Base-by-base conservation (phyloP, 371 early-diverging fungal species). In the Syncephalis fuscata region DNA sequence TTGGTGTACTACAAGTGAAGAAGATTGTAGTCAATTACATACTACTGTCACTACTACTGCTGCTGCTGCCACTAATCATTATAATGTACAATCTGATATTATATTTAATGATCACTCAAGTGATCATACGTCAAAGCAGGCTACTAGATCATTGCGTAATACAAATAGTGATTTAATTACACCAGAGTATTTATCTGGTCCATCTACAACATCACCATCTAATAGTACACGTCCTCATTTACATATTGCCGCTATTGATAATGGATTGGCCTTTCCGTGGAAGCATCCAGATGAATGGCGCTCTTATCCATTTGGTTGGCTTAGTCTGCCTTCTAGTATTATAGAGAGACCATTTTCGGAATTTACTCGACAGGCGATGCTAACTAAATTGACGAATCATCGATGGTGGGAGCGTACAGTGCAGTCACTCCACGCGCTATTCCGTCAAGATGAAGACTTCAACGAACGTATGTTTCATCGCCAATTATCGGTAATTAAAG, bases 271-370 rank as follows among this genome's bases (percentile, higher is more conserved):
- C 0, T 92, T 92, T 49, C 92, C 92, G 0, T 85, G 75, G 58
- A 88, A 92, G 55, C 92, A 92, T 56, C 92, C 92, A 0, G 87
- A 92, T 61, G 66, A 78, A 44, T 82, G 82, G 80, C 68, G 88
- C 7, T 82, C 85, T 0, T 92, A 90, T 52, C 92, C 92, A 2
- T 87, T 79, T 62, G 89, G 84, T 5, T 90, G 90, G 92, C 56
- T 79, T 10, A 71, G 67, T 46, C 68, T 92, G 26, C 84, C 88
- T 2, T 66, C 57, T 2, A 54, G 61, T 5, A 57, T 75, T 37
- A 59, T 76, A 20, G 58, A 62, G 0, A 65, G 61, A 14, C 83
- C 88, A 3, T 90, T 88, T 55, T 77, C 80, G 16, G 52, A 64
- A 20, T 64, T 65, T 3, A 85, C 83, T 0, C 66, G 84, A 15